A percentile compares a stretch with the other conserved stretches of the same genome.
Conservation (phyloP, 257 asterid species). For the Haberlea rhodopensis region DNA sequence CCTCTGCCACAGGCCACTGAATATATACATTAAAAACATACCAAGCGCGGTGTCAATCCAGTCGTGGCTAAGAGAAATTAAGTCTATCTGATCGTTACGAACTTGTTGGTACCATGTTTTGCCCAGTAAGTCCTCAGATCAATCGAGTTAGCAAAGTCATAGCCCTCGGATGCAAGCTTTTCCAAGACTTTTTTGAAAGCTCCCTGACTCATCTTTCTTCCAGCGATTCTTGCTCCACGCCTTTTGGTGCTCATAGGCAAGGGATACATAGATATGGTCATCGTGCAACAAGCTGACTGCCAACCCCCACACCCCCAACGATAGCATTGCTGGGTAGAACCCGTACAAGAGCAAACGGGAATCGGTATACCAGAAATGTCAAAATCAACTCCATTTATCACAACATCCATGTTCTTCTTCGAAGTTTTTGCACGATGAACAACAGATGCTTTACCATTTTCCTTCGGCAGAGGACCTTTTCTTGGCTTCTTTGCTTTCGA, state of each 20-base stretch:
- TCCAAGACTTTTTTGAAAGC: slow-evolving; percentile 96
- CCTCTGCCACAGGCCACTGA: slow-evolving; percentile 52
- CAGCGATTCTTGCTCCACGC: slow-evolving; percentile 95
- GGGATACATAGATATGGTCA: slow-evolving; percentile 85
- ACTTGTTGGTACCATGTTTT: slow-evolving; percentile 95
- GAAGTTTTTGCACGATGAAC: slow-evolving; percentile 63
- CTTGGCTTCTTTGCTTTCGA: slow-evolving; percentile 70
- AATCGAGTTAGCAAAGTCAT: slow-evolving; percentile 69
- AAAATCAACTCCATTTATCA: slow-evolving; percentile 79
- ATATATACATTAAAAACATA: slow-evolving; percentile 63
- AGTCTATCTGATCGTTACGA: slow-evolving; percentile 84
- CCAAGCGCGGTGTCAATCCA: slow-evolving; percentile 33
- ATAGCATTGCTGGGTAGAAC: slow-evolving; percentile 89
- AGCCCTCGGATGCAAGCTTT: slow-evolving; percentile 77
- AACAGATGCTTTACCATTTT: slow-evolving; percentile 49
- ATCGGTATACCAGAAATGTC: slow-evolving; percentile 87
- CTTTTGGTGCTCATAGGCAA: slow-evolving; percentile 93
- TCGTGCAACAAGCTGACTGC: slow-evolving; percentile 98
- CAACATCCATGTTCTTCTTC: slow-evolving; percentile 73
- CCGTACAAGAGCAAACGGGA: slow-evolving; percentile 94
- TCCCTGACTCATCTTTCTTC: slow-evolving; percentile 98
- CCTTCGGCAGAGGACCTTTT: slow-evolving; percentile 55
- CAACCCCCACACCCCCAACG: slow-evolving; percentile 99
- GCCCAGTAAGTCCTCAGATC: slow-evolving; percentile 97
- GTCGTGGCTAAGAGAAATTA: slow-evolving; percentile 18